Conservation (phyloP, 1,284 basidiomycete species). For the Wallemia hederae region DNA sequence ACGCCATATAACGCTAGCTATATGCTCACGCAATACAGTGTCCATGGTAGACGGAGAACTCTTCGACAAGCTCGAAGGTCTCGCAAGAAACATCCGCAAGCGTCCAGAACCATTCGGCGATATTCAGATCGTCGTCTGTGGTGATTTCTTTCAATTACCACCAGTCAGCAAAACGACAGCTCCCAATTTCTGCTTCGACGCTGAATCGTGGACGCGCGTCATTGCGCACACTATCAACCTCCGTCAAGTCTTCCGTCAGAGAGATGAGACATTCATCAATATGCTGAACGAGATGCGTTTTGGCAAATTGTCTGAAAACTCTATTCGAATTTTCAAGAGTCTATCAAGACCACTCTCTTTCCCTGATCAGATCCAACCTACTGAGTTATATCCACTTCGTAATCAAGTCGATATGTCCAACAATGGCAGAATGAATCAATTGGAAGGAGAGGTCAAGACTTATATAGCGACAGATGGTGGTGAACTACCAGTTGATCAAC, state of each 20-base stretch:
- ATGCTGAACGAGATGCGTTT: conserved; percentile 77
- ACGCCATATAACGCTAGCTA: not conserved
- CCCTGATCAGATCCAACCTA: conserved; percentile 42
- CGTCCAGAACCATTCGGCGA: conserved; percentile 57
- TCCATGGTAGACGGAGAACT: conserved; percentile 90
- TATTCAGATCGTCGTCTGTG: conserved; percentile 72
- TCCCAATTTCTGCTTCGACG: conserved; percentile 59
- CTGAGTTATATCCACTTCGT: conserved; percentile 54
- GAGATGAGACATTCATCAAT: conserved; percentile 37
- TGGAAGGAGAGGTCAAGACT: conserved; percentile 6
- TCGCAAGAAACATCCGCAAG: conserved; percentile 34
- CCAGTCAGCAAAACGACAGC: conserved; percentile 31
- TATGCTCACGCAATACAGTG: conserved; percentile 23
- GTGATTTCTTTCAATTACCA: conserved; percentile 91
- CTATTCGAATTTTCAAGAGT: conserved; percentile 29
- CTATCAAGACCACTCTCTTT: conserved; percentile 29
- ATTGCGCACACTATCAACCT: conserved; percentile 54
- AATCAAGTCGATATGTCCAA: conserved; percentile 57
- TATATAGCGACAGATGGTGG: conserved; percentile 30
- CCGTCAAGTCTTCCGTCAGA: conserved; percentile 54
- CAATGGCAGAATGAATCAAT: conserved; percentile 23
- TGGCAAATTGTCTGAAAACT: conserved; percentile 30
- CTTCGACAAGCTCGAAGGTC: conserved; percentile 56
- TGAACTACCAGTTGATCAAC: conserved; percentile 20
- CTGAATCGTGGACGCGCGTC: conserved; percentile 44